Evolutionary conservation across 139 green algal genomes (phyloP), one percentile per base, ranked within the genome.

Genomic region (Chlamydomonas asymmetrica): DNA sequence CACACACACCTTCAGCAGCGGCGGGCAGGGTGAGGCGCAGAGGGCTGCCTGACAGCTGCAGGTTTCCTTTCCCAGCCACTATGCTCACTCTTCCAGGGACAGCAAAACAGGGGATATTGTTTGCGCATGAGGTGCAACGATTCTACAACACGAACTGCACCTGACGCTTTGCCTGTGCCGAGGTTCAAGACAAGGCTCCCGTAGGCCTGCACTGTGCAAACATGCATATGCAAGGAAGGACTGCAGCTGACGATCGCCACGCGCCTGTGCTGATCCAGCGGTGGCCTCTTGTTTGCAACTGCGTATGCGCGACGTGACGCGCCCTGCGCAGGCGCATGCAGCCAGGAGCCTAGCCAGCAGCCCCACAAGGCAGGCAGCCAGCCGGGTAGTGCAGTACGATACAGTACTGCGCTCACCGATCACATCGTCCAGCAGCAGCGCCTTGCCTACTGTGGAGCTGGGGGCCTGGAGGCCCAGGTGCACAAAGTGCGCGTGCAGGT

Each of bases 381-480:
- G 18, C 16, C 20, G 9, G 56, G 41, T 40, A 29, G 31, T 67
- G 35, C 35, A 45, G 8, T 43, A 7, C 25, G 13, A 67, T 48
- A 40, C 25, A 43, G 8, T 7, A 67, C 61, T 13, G 13, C 63
- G 65, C 71, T 64, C 63, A 87, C 82, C 82, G 39, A 92, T 92
- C 39, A 92, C 67, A 54, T 92, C 87, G 35, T 80, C 71, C 40
- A 92, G 70, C 45, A 89, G 70, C 52, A 85, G 65, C 22, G 87
- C 84, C 79, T 85, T 85, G 66, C 83, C 83, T 20, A 62, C 79
- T 31, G 52, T 39, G 54, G 60, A 25, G 3, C 71, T 66, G 1
- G 35, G 43, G 27, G n/a, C 38, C 4, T 27, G 27, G 23, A 71
- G 18, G 31, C 54, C 48, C 41, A 86, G 43, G 45, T 88, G 82